Percentiles rank a stretch among this genome's conserved stretches.
These are phyloP conservation scores for Pelargonium australe DNA, from an alignment of 441 rosid genomes.

Conservation along the genomic window DNA sequence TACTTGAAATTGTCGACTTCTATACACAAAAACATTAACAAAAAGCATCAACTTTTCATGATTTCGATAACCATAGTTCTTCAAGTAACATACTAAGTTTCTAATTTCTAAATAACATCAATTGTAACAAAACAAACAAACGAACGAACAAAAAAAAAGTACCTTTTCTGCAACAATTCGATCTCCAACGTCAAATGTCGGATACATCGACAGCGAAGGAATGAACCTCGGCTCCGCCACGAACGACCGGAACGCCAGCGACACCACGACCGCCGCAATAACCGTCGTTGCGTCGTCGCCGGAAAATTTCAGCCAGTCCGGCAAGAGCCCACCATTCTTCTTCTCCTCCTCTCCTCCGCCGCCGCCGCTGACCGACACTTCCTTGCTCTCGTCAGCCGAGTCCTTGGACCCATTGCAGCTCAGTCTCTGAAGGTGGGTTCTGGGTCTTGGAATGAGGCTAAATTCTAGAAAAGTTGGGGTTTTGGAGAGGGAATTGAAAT, in stretches of 20 bases:
- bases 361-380: slow-evolving; percentile 29
- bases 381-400: slow-evolving; percentile 39
- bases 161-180: slow-evolving; percentile 94
- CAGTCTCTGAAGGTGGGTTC: slow-evolving; percentile 18
- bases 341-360: slow-evolving; percentile 31
- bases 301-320: slow-evolving; percentile 69
- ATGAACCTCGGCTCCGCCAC: slow-evolving; percentile 88
- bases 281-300: slow-evolving; percentile 78
- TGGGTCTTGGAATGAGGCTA: slow-evolving; percentile 3
- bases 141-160: background rate
- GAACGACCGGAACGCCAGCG: slow-evolving; percentile 73
- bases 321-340: slow-evolving; percentile 32
- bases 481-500: slow-evolving; percentile 15
- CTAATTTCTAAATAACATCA: too few relatives aligned
- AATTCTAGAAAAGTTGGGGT: background rate
- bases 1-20: too few relatives aligned
- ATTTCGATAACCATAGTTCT: too few relatives aligned
- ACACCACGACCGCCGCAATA: slow-evolving; percentile 57
- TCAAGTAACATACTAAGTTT: too few relatives aligned
- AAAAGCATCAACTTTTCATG: too few relatives aligned
- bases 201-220: slow-evolving; percentile 29
- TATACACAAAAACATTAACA: too few relatives aligned
- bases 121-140: too few relatives aligned
- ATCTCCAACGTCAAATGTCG: slow-evolving; percentile 50
- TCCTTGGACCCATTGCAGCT: slow-evolving; percentile 43